A percentile compares a stretch with the other conserved stretches of the same genome.
phyloP scores from a whole-genome alignment of 345 rosid species.

The Conringia planisiliqua region DNA sequence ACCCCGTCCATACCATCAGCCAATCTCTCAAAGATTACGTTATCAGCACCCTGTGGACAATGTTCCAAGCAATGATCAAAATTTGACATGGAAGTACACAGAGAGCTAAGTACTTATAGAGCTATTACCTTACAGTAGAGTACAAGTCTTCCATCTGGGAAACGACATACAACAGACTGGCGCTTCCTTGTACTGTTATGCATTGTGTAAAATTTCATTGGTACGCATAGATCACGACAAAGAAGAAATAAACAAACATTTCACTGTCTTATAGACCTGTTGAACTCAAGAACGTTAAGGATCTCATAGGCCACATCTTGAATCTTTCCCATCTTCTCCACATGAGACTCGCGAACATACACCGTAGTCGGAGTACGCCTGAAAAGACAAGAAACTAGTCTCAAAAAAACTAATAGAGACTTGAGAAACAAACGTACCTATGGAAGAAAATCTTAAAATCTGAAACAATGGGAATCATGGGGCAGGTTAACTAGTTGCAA shows the following conservation, averaged over 20 bases:
- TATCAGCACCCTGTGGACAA: constrained; percentile 92
- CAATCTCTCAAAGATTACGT: constrained; percentile 89
- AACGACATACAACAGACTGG: constrained; percentile 98
- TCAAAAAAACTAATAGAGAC: constrained; percentile 20
- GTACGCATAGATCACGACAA: constrained; percentile 11
- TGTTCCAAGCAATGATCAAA: constrained; percentile 37
- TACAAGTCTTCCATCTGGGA: constrained; percentile 92
- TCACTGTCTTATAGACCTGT: constrained; percentile 57
- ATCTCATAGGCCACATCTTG: constrained; percentile 89
- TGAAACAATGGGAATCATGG: not conserved
- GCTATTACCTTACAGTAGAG: constrained; percentile 90
- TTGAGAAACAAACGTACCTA: constrained; percentile 18
- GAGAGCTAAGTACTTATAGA: constrained; percentile 4
- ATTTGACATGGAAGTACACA: constrained; percentile 3
- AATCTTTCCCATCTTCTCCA: constrained; percentile 89
- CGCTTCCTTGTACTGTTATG: constrained; percentile 92
- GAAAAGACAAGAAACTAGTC: constrained; percentile 29
- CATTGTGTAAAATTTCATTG: constrained; percentile 17
- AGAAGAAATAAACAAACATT: constrained; percentile 11
- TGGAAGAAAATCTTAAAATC: not conserved
- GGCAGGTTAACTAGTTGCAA: constrained; percentile 11
- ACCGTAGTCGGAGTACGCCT: constrained; percentile 96
- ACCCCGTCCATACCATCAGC: constrained; percentile 61
- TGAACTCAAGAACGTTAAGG: constrained; percentile 95
- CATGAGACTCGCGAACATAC: constrained; percentile 96